A percentile compares a stretch with the other conserved stretches of the same genome.
Conservation (phyloP, 1,284 basidiomycete species). For the Sporisorium reilianum region DNA sequence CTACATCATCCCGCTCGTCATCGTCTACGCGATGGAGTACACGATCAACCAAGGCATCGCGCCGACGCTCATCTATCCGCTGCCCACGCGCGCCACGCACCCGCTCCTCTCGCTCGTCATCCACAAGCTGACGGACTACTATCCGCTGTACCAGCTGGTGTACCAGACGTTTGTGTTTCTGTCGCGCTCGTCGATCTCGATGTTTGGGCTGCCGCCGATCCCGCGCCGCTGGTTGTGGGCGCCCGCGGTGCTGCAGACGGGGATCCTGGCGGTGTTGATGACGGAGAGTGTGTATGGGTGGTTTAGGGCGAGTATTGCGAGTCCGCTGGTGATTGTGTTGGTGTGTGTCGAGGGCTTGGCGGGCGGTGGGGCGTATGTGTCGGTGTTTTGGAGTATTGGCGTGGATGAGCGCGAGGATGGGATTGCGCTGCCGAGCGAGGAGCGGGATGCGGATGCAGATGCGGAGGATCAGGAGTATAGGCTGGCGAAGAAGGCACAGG, state of each 20-base stretch:
- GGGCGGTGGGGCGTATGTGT: conserved; percentile 59
- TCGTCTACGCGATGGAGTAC: conserved; percentile 68
- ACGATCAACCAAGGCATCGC: conserved; percentile 72
- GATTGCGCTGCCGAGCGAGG: conserved; percentile 3
- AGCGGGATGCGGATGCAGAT: background rate
- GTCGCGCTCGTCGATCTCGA: conserved; percentile 89
- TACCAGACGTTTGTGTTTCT: conserved; percentile 90
- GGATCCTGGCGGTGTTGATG: conserved; percentile 75
- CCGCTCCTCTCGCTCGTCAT: conserved; percentile 81
- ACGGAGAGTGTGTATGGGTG: conserved; percentile 73
- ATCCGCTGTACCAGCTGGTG: conserved; percentile 76
- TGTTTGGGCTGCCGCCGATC: conserved; percentile 83
- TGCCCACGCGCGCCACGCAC: conserved; percentile 76
- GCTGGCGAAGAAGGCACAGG: conserved; percentile 47
- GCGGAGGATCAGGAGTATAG: conserved; percentile 11
- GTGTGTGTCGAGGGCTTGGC: conserved; percentile 64
- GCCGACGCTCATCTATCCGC: conserved; percentile 89
- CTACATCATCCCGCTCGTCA: conserved; percentile 64
- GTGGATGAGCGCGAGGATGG: conserved; percentile 26
- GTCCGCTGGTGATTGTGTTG: conserved; percentile 64
- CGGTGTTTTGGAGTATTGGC: conserved; percentile 64
- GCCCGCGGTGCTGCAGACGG: conserved; percentile 79
- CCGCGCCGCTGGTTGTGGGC: conserved; percentile 79
- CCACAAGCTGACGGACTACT: conserved; percentile 88
- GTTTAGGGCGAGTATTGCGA: conserved; percentile 63